Base-by-base conservation (phyloP, 2,329 filamentous ascomycete genomes). In the Arthrobotrys pseudoclavata region DNA sequence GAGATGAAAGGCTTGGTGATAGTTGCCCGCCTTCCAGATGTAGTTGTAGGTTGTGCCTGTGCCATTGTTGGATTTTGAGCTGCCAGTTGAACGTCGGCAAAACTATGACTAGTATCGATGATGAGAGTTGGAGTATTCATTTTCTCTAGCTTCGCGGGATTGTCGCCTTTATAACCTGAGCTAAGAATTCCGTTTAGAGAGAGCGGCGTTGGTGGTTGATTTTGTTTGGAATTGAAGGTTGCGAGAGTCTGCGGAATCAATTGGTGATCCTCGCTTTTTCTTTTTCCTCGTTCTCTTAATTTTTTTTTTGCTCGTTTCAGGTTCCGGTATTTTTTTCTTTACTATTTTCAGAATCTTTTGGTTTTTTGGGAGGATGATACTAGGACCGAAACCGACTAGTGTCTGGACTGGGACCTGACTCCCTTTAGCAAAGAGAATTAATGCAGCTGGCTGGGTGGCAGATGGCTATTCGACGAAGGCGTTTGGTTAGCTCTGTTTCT, bases 1-100 rank as follows among this genome's bases (percentile, higher is more conserved):
- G 75, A 79, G 55, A 79, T 79, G 69, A 79, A 79, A 34, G 75
- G 75, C 42, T 79, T 79, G 20, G 55, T 79, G 68, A 60, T 60
- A 42, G 55, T 60, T 40, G 37, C 40, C 61, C 50, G 52, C 45
- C 52, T 53, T 22, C 47, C 40, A 53, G 55, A 15, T 47, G 53
- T 24, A 55, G 60, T 62, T 31, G 34, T n/a, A 6, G 67, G 61
- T 29, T 68, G 70, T 48, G 53, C 61, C 20, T 57, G 67, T 67
- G 74, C 61, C 74, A 77, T 77, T 55, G 45, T 68, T 64, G 67
- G 34, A 60, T 66, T 45, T 37, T 76, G 20, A 29, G 50, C 29
- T 20, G 69, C 57, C 26, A 60, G 55, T 60, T 62, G 22, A 45
- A 76, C 60, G 60, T 66, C 67, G 57, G 66, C 66, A 52, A 69